phyloP scores from a whole-genome alignment of 2,329 filamentous ascomycete genomes.

The Ophiocordyceps camponoti-saundersi region DNA sequence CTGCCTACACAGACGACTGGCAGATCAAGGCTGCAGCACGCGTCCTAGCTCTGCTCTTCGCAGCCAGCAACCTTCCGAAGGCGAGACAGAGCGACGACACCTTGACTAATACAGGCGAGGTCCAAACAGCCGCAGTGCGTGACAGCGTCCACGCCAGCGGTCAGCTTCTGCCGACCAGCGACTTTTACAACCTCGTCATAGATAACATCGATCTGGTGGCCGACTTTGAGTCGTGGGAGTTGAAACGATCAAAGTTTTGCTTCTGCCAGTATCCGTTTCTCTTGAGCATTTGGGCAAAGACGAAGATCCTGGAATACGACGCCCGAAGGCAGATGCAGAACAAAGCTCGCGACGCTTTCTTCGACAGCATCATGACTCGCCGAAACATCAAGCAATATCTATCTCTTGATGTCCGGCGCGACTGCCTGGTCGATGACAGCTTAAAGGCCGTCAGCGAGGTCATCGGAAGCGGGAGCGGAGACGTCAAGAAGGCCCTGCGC shows the following conservation, averaged over 20 bases:
- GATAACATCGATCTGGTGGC: constrained; percentile 73
- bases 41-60: constrained; percentile 65
- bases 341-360: constrained; percentile 78
- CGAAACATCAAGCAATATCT: constrained; percentile 63
- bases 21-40: constrained; percentile 68
- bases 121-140: constrained; percentile 6
- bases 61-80: constrained; percentile 50
- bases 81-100: constrained; percentile 16
- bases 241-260: constrained; percentile 54
- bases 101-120: constrained; percentile 8
- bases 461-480: constrained; percentile 62
- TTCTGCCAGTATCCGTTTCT: constrained; percentile 92
- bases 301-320: constrained; percentile 77
- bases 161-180: constrained; percentile 59
- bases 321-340: constrained; percentile 77
- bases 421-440: constrained; percentile 80
- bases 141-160: constrained; percentile 23
- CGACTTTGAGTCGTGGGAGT: constrained; percentile 82
- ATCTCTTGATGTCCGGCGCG: constrained; percentile 58
- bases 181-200: constrained; percentile 76
- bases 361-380: constrained; percentile 68
- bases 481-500: constrained; percentile 77
- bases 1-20: constrained; percentile 71
- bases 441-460: constrained; percentile 72
- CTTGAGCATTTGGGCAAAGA: constrained; percentile 83